These are phyloP conservation scores for Alternaria novae-zelandiae DNA, from an alignment of 2,329 filamentous ascomycete genomes.

Conservation along the genomic window DNA sequence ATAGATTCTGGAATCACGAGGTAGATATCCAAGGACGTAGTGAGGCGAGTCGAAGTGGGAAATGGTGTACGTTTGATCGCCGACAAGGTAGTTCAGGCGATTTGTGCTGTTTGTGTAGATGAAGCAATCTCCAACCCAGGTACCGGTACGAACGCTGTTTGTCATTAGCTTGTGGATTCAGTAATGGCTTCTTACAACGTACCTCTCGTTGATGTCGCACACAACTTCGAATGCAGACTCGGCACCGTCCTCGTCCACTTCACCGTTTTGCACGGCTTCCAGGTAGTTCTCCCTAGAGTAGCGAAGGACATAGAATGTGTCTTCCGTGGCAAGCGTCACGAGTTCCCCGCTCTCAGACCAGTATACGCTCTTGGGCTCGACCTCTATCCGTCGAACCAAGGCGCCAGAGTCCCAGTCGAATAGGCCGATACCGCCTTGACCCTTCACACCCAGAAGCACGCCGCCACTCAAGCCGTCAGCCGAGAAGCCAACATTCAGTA, in stretches of 20 bases:
- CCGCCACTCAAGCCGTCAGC: conserved; percentile 91
- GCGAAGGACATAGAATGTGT: conserved; percentile 91
- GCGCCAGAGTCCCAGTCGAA: conserved; percentile 94
- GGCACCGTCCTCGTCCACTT: conserved; percentile 88
- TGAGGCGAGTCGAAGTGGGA: conserved; percentile 95
- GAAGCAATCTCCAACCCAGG: conserved; percentile 99
- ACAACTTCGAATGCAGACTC: conserved; percentile 96
- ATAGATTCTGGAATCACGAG: conserved; percentile 93
- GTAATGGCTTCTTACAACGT: conserved; percentile 38
- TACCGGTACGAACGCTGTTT: conserved; percentile 81
- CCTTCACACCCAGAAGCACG: conserved; percentile 89
- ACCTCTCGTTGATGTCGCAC: conserved; percentile 92
- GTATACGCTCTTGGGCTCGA: conserved; percentile 76
- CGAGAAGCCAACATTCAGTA: conserved; percentile 92
- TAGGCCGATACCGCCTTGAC: conserved; percentile 91
- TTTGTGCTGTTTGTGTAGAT: conserved; percentile 98
- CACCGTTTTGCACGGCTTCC: conserved; percentile 79
- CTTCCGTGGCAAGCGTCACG: conserved; percentile 89
- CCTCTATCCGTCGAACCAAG: conserved; percentile 90
- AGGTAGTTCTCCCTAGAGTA: conserved; percentile 90
- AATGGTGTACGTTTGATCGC: conserved; percentile 96
- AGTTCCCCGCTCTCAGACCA: conserved; percentile 98
- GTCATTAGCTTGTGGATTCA: conserved; percentile 15
- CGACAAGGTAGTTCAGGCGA: conserved; percentile 95
- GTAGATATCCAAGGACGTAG: conserved; percentile 95